phyloP scores from a whole-genome alignment of 331 rosid genomes.

The Spiraea crenata region DNA sequence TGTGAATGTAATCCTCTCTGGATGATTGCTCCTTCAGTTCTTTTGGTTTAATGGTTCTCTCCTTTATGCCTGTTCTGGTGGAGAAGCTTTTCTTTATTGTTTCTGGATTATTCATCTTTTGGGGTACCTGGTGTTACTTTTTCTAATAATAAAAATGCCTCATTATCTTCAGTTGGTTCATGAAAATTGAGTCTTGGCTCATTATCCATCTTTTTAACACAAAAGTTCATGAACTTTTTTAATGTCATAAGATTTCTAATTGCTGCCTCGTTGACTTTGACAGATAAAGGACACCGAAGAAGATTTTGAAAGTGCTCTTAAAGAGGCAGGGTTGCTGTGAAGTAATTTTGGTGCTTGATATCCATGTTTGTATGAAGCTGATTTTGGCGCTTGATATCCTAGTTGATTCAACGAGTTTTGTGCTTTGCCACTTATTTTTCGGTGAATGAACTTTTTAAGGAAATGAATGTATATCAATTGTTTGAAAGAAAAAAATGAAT shows the following conservation, averaged over 20 bases:
- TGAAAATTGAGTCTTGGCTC: not conserved
- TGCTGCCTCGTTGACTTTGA: constrained; percentile 19
- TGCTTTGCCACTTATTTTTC: not conserved
- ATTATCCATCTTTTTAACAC: too few species aligned
- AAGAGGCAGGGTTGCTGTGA: constrained; percentile 53
- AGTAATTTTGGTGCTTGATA: not conserved
- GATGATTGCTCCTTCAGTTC: too few species aligned
- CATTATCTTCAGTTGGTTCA: not conserved
- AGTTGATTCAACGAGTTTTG: not conserved
- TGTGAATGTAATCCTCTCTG: too few species aligned
- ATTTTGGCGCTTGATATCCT: not conserved
- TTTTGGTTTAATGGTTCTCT: too few species aligned
- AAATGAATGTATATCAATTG: not conserved
- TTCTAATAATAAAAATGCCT: too few species aligned
- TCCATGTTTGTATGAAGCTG: not conserved
- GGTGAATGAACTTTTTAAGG: too few species aligned
- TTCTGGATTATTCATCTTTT: too few species aligned
- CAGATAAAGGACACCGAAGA: constrained; percentile 43
- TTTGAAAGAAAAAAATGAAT: not conserved
- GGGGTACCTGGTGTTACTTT: too few species aligned
- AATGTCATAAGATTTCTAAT: not conserved
- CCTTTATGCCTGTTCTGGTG: too few species aligned
- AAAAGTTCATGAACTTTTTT: too few species aligned
- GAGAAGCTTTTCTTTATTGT: too few species aligned
- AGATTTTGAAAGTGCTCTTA: constrained; percentile 53